Percentiles rank a stretch among this genome's conserved stretches.
These are phyloP conservation scores for Colletotrichum simmondsii DNA, from an alignment of 2,329 filamentous ascomycete species.

Conservation along the genomic window DNA sequence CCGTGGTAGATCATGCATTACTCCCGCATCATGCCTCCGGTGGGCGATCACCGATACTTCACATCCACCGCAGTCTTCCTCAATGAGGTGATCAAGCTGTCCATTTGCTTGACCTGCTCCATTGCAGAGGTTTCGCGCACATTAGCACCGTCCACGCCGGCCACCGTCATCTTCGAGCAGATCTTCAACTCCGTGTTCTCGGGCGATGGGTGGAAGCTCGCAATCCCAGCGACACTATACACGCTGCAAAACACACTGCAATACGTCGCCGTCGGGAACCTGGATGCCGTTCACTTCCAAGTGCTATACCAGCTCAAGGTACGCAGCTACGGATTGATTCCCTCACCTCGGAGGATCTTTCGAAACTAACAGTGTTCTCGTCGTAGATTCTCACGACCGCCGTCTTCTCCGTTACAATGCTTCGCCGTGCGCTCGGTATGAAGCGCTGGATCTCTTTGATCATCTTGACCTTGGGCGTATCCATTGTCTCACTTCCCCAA, in stretches of 20 bases:
- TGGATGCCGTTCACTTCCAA: conserved; percentile 94
- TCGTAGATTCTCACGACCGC: conserved; percentile 84
- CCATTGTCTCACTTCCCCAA: conserved; percentile 81
- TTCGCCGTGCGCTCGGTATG: conserved; percentile 75
- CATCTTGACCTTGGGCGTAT: conserved; percentile 83
- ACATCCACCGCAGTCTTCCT: conserved; percentile 94
- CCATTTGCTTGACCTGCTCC: conserved; percentile 85
- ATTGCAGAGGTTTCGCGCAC: conserved; percentile 87
- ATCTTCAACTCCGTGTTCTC: conserved; percentile 86
- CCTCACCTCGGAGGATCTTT: background rate
- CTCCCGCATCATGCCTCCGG: conserved; percentile 89
- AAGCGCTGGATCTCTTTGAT: conserved; percentile 86
- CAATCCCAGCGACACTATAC: conserved; percentile 87
- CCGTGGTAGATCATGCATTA: conserved; percentile 85
- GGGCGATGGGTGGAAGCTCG: conserved; percentile 93
- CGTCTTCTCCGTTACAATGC: conserved; percentile 83
- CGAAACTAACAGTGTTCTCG: background rate
- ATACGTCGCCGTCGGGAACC: conserved; percentile 89
- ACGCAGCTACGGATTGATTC: conserved; percentile 31
- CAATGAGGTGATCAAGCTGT: conserved; percentile 91
- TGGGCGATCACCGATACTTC: conserved; percentile 87
- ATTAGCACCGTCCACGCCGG: conserved; percentile 81
- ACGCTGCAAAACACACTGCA: conserved; percentile 94
- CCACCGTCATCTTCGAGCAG: conserved; percentile 82
- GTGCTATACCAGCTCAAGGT: conserved; percentile 92